Conservation (phyloP, 768 basidiomycete species). For the Lentinula boryana region DNA sequence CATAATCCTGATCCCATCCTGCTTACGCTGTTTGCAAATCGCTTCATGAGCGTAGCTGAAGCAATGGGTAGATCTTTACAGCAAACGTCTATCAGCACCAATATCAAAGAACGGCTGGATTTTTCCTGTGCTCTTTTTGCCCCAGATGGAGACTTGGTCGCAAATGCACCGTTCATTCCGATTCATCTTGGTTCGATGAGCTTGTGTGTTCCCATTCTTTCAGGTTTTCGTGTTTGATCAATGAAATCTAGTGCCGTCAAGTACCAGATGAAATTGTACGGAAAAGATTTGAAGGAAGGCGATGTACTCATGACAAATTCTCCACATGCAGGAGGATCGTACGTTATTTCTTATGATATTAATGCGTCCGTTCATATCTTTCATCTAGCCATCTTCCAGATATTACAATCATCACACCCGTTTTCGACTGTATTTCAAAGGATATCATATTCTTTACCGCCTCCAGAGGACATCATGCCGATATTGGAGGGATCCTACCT, state of each 20-base stretch:
- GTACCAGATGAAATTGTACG: conserved; percentile 81
- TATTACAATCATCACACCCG: conserved; percentile 91
- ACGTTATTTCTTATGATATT: conserved; percentile 24
- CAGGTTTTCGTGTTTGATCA: not conserved
- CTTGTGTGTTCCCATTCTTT: conserved; percentile 50
- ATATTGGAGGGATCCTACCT: conserved; percentile 88
- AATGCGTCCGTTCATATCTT: not conserved
- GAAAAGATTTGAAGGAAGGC: conserved; percentile 70
- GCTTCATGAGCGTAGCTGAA: conserved; percentile 97
- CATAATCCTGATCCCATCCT: conserved; percentile 76
- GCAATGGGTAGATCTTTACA: conserved; percentile 91
- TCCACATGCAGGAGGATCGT: conserved; percentile 86
- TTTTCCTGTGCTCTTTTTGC: conserved; percentile 94
- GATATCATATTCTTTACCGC: conserved; percentile 92
- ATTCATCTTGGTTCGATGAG: conserved; percentile 88
- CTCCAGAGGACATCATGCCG: conserved; percentile 90
- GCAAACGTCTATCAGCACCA: conserved; percentile 88
- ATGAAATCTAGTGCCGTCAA: conserved; percentile 60
- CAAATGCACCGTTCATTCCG: conserved; percentile 62
- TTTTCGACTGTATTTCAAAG: conserved; percentile 59
- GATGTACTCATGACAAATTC: conserved; percentile 94
- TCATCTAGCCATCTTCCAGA: conserved; percentile 68
- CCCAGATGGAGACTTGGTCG: conserved; percentile 90
- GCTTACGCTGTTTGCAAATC: conserved; percentile 88
- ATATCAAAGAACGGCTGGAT: conserved; percentile 94